Evolutionary conservation across 257 asterid genomes (phyloP).

Genomic region (Salvia splendens): DNA sequence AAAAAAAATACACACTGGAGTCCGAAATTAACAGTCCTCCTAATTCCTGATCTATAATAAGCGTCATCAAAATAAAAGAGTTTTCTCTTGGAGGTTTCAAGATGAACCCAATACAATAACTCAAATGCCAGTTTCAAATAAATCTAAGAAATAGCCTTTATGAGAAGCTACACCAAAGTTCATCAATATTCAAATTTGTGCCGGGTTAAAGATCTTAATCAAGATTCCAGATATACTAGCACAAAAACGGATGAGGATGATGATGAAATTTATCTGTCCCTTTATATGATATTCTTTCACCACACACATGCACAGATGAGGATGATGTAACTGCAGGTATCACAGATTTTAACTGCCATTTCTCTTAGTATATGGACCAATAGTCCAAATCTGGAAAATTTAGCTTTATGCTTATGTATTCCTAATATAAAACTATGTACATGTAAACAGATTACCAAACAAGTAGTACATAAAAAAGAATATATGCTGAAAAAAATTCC

Average conservation of each 20-base stretch:
- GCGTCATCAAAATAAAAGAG: slow-evolving; percentile 16
- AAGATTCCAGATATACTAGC: slow-evolving; percentile 20
- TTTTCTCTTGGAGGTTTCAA: slow-evolving; percentile 9
- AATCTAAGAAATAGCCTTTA: slow-evolving; percentile 9
- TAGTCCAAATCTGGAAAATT: not conserved
- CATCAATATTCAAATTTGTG: slow-evolving; percentile 12
- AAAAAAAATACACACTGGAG: slow-evolving; percentile 18
- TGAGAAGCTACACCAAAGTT: slow-evolving; percentile 7
- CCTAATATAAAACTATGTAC: slow-evolving; percentile 13
- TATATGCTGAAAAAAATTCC: slow-evolving; percentile 10
- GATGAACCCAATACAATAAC: slow-evolving; percentile 12
- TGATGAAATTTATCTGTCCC: slow-evolving; percentile 6
- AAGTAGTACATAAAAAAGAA: not conserved
- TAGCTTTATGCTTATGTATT: slow-evolving; percentile 3
- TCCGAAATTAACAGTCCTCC: slow-evolving; percentile 26
- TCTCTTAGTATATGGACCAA: slow-evolving; percentile 11
- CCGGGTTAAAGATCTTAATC: slow-evolving; percentile 15
- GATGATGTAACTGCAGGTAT: slow-evolving; percentile 2
- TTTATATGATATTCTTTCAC: slow-evolving; percentile 6
- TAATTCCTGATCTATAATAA: slow-evolving; percentile 26
- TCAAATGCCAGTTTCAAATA: not conserved
- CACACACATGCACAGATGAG: not conserved
- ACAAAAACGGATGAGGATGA: not conserved
- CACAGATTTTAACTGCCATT: not conserved
- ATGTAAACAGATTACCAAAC: slow-evolving; percentile 10